phyloP scores from a whole-genome alignment of 2,329 filamentous ascomycete genomes.

The Fusarium sp. region DNA sequence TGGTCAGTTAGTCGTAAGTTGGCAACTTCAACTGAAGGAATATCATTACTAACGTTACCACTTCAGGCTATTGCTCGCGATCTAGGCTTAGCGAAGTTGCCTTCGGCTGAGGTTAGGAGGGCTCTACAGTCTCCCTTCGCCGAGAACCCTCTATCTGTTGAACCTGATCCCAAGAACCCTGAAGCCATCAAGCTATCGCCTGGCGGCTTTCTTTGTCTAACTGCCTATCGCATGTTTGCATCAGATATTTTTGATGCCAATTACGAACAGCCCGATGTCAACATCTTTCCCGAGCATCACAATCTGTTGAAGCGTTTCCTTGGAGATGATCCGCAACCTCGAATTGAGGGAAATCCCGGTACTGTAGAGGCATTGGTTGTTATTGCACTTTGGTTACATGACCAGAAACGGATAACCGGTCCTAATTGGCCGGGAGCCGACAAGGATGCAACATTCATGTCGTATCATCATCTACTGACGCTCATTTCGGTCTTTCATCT shows the following conservation, averaged over 20 bases:
- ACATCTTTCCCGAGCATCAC: conserved; percentile 70
- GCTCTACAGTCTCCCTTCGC: conserved; percentile 55
- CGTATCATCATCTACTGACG: conserved; percentile 69
- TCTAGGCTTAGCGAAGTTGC: conserved; percentile 63
- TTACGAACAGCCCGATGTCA: conserved; percentile 62
- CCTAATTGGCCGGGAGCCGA: conserved; percentile 46
- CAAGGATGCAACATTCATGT: conserved; percentile 62
- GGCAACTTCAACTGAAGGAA: no score
- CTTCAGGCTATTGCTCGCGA: conserved; percentile 71
- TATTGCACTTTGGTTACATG: conserved; percentile 69
- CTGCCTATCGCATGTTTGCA: conserved; percentile 72
- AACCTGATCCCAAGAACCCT: conserved; percentile 59
- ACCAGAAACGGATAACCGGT: conserved; percentile 57
- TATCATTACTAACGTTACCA: conserved; percentile 27
- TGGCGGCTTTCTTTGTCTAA: conserved; percentile 67
- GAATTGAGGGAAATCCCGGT: conserved; percentile 62
- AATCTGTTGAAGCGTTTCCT: conserved; percentile 65
- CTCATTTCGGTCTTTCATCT: conserved; percentile 69
- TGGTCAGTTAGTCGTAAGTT: conserved; percentile 75
- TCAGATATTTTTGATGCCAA: conserved; percentile 69
- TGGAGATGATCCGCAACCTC: conserved; percentile 59
- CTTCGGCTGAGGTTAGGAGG: conserved; percentile 59
- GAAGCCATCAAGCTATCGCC: conserved; percentile 68
- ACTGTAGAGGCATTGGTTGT: conserved; percentile 69
- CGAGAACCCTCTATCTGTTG: conserved; percentile 58